Conservation (phyloP, 2,329 filamentous ascomycete genomes). For the Ophiostoma himal-ulmi region DNA sequence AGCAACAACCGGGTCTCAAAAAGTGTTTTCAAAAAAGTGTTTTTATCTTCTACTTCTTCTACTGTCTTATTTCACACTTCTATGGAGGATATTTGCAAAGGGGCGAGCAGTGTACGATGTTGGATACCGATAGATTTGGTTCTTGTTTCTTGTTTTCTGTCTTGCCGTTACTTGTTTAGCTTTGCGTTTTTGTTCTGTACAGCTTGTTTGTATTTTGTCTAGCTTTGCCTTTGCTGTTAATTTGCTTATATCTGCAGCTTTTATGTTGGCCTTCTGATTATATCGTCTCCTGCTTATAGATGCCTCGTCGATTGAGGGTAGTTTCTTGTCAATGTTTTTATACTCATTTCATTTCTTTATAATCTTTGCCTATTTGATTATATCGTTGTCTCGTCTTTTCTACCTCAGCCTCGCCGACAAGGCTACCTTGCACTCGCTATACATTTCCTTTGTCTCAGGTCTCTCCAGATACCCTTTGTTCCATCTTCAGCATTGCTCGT, state of each 20-base stretch:
- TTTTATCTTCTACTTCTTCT: neutral
- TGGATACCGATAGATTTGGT: constrained; percentile 10
- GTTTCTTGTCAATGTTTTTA: constrained; percentile 1
- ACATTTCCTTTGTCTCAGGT: constrained; percentile 6
- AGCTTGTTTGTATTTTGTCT: neutral
- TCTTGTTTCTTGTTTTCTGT: neutral
- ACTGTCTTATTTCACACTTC: constrained; percentile 8
- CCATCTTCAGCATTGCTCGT: neutral
- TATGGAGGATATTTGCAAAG: constrained; percentile 13
- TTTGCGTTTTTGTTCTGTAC: neutral
- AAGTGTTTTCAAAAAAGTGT: neutral
- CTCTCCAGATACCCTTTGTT: neutral
- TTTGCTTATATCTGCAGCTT: neutral
- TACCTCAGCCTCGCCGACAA: neutral
- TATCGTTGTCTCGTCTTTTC: neutral
- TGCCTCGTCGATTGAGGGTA: constrained; percentile 4
- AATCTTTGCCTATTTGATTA: neutral
- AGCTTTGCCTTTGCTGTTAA: neutral
- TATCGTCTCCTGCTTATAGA: neutral
- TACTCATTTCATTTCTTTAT: neutral
- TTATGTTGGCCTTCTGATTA: neutral
- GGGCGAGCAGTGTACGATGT: constrained; percentile 14
- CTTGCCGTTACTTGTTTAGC: neutral
- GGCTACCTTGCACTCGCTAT: neutral
- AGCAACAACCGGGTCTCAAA: constrained; percentile 17